Evolutionary conservation across 345 rosid genomes (phyloP), one percentile per base, ranked within the genome.

Genomic region (Cardamine chenopodiifolia): DNA sequence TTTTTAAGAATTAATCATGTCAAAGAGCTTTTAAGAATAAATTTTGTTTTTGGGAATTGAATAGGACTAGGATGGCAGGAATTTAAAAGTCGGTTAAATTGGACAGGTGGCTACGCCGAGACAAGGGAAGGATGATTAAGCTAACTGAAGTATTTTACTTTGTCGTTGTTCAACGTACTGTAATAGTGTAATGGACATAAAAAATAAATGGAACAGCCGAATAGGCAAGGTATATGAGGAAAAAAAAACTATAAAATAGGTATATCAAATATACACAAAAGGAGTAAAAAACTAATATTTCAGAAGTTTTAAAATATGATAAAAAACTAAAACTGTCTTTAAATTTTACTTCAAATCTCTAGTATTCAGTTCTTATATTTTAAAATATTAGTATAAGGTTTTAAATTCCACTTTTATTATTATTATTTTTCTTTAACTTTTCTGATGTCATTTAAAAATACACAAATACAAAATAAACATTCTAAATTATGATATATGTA

Each of bases 61-160:
- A 14, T 49, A 62, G 11, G 26, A 31, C 64, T 15, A 39, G 4
- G 9, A 53, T 53, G 55, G 45, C 40, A 35, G 22, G 42, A 50
- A 62, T 50, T 25, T 37, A 25, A 50, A 48, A 37, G 15, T 62
- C 42, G n/a, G 49, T 31, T 37, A 55, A 10, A 18, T 11, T 55
- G 65, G 71, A 73, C 56, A 73, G 32, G 57, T 73, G 77, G 28
- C 26, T 34, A 42, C 64, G 67, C 57, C 42, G 35, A 20, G 15
- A 55, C 12, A 15, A 14, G 4, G n/a, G 37, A 42, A 28, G 2
- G 37, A 55, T 73, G 37, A 53, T 50, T 56, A 29, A 56, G 55
- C 56, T 57, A 14, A 28, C 29, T 12, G 3, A 2, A 35, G 19
- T 8, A 68, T 37, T 31, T 20, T 66, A 7, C 15, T 34, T 32